Conservation (phyloP, 2,329 filamentous ascomycete genomes). For the Fusarium sulawesiense region DNA sequence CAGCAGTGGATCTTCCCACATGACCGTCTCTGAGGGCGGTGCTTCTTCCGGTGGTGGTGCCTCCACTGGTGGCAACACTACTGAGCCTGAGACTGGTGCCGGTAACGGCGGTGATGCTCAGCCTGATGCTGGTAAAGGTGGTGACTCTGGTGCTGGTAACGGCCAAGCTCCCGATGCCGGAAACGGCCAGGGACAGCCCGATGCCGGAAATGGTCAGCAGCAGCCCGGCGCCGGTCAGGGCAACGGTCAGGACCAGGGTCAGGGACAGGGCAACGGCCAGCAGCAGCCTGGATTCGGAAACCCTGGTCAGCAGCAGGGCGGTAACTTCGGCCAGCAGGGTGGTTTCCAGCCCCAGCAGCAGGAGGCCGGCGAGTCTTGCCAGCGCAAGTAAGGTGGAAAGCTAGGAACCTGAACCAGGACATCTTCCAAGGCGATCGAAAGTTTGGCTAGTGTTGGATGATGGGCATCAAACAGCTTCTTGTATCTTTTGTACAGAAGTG, state of each 20-base stretch:
- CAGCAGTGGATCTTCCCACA: constrained; percentile 60
- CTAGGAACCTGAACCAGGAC: constrained; percentile 37
- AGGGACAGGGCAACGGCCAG: not conserved
- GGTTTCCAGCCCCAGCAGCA: constrained; percentile 18
- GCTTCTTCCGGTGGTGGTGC: constrained; percentile 9
- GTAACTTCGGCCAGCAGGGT: constrained; percentile 6
- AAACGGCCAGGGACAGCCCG: not conserved
- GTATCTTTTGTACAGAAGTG: not conserved
- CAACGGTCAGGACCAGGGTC: not conserved
- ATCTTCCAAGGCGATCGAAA: constrained; percentile 40
- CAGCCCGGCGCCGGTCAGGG: not conserved
- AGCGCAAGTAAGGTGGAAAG: constrained; percentile 11
- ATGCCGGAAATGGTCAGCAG: not conserved
- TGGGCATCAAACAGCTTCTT: constrained; percentile 37
- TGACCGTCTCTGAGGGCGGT: constrained; percentile 53
- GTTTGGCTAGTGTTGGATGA: not conserved
- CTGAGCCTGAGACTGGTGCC: not conserved
- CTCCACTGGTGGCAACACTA: not conserved
- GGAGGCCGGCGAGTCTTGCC: constrained; percentile 14
- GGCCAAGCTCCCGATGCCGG: not conserved
- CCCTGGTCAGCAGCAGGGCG: constrained; percentile 4
- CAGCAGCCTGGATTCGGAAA: not conserved
- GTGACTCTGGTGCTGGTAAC: not conserved
- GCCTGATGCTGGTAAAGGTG: not conserved
- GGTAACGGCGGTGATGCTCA: not conserved